Conservation (phyloP, 225 moss, liverwort and hornwort species). For the Bryoerythrophyllum caledonicum region DNA sequence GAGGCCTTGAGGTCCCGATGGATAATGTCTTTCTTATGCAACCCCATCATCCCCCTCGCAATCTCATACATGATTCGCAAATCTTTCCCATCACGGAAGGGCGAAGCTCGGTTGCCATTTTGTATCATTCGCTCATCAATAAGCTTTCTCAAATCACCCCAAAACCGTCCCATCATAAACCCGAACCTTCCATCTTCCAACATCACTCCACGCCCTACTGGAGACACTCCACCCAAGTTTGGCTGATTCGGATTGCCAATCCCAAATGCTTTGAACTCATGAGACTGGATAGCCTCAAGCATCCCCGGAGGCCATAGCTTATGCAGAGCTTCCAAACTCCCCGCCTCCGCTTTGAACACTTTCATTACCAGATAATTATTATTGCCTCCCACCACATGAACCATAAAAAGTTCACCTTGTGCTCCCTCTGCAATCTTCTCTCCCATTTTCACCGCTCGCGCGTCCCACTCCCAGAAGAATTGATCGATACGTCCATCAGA, state of each 20-base stretch:
- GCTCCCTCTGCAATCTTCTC: neutral
- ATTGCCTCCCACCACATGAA: no score
- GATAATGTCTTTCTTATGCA: no score
- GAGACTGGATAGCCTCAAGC: neutral
- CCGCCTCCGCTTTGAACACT: no score
- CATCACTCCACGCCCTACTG: neutral
- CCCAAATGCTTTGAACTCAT: neutral
- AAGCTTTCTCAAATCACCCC: neutral
- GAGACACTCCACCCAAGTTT: no score
- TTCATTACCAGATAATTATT: no score
- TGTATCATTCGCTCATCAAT: neutral
- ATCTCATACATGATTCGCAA: no score
- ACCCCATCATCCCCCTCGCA: no score
- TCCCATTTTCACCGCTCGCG: neutral
- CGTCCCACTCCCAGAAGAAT: neutral
- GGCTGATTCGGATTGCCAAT: no score
- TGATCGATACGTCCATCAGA: neutral
- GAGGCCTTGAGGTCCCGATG: no score
- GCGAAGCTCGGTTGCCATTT: neutral
- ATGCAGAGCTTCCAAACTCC: no score
- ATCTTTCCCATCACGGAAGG: no score
- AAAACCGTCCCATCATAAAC: fast-evolving
- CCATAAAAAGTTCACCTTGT: no score
- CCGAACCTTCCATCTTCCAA: neutral
- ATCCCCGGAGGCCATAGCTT: neutral